Evolutionary conservation across 768 basidiomycete genomes (phyloP), one percentile per base, ranked within the genome.

Genomic region (Trametopsis cervina): DNA sequence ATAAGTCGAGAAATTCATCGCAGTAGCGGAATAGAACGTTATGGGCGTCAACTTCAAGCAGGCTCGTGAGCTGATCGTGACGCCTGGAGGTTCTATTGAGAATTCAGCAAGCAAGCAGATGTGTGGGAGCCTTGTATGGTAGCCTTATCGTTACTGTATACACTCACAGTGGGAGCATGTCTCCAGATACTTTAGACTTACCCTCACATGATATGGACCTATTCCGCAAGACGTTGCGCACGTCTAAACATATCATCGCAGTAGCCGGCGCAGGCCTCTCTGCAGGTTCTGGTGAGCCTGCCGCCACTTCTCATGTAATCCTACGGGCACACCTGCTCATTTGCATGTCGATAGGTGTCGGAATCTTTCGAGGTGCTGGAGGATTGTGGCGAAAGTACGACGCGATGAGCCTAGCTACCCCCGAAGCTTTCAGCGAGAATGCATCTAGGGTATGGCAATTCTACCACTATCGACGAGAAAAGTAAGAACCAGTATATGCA

Each of bases 231-330:
- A 50, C 53, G 5, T 49, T 66, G 4, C 40, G 40, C 21, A 44
- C 40, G 5, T 55, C 54, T n/a, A 71, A 69, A 50, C 60, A 64
- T 42, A 66, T 74, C 42, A 61, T 74, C 6, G 69, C 68, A 10
- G 58, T 75, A 1, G 69, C 72, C 17, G 81, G 81, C 4, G 81
- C 81, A 24, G 81, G 81, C 2, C 67, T 83, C n/a, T 82, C 80
- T 20, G 80, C 79, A 45, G 78, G 76, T 20, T 82, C 81, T 38
- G 79, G 80, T 78, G 46, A 26, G 62, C 46, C 18, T 12, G 2
- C 20, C 12, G 13, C 23, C 13, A 42, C 20, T 10, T 12, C 13
- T n/a, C 35, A 24, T n/a, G 11, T 26, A 22, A 29, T 29, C 21
- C 15, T 2, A 25, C 20, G 2, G 15, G 33, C 36, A 20, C 12